Conservation (phyloP, 164 flowering plant genomes). For the Platanus orientalis region DNA sequence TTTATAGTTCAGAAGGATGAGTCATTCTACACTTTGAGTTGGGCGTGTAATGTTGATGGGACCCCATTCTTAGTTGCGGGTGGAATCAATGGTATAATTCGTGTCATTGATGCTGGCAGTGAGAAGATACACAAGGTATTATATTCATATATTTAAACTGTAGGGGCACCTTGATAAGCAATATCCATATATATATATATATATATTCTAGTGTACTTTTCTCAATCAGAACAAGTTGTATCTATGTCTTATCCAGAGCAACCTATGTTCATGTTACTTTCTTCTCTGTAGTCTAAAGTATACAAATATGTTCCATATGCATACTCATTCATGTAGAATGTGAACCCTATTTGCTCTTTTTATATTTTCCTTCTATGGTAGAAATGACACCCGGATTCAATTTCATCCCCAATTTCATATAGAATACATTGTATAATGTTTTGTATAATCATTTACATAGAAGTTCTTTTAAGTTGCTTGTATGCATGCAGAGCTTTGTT, state of each 20-base stretch:
- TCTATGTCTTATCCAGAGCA: neutral
- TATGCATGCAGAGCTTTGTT: slow-evolving; percentile 73
- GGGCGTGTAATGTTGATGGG: slow-evolving; percentile 85
- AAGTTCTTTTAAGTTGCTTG: slow-evolving; percentile 3
- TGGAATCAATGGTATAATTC: slow-evolving; percentile 88
- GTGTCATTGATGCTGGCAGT: slow-evolving; percentile 76
- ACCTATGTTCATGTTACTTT: neutral
- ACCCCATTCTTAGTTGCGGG: slow-evolving; percentile 79
- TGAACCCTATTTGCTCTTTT: too few relatives aligned
- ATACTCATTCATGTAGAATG: too few relatives aligned
- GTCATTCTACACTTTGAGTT: slow-evolving; percentile 89
- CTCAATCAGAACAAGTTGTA: neutral
- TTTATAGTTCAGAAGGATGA: slow-evolving; percentile 91
- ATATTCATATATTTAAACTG: neutral
- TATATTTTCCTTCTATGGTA: neutral
- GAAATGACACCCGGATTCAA: neutral
- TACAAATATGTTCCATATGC: too few relatives aligned
- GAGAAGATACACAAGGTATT: slow-evolving; percentile 88
- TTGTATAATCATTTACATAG: neutral
- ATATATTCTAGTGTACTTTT: too few relatives aligned
- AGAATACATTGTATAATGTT: neutral
- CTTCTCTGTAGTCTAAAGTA: neutral
- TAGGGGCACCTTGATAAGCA: neutral
- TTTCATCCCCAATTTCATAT: neutral
- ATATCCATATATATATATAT: too few relatives aligned